These are phyloP conservation scores for Lantana camara DNA, from an alignment of 257 asterid genomes.

Conservation along the genomic window DNA sequence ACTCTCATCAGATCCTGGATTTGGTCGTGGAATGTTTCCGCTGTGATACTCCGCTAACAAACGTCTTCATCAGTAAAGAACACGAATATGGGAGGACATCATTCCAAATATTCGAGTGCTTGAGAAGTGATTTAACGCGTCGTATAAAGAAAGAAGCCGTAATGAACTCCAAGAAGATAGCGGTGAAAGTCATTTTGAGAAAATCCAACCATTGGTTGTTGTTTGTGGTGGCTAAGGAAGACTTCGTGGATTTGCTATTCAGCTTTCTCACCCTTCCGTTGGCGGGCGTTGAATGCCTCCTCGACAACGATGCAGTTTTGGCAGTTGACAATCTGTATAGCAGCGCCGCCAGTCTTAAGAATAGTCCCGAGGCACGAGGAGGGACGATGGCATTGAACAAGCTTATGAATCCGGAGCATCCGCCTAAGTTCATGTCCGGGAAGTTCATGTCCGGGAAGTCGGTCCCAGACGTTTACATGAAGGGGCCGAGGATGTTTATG, in stretches of 20 bases:
- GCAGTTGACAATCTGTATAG: conserved; percentile 24
- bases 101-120: too few relatives aligned
- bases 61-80: too few relatives aligned
- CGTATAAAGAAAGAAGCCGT: not conserved
- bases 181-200: conserved; percentile 2
- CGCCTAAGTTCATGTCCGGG: too few relatives aligned
- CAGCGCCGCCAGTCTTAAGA: not conserved
- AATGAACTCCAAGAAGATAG: not conserved
- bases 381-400: not conserved
- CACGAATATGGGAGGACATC: too few relatives aligned
- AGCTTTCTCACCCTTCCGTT: conserved; percentile 25
- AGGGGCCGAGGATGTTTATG: not conserved
- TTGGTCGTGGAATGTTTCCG: too few relatives aligned
- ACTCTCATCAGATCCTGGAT: too few relatives aligned
- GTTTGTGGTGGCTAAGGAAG: not conserved
- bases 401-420: conserved; percentile 15
- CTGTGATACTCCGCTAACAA: too few relatives aligned
- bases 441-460: not conserved
- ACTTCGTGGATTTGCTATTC: conserved; percentile 7
- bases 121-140: too few relatives aligned
- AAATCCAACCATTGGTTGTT: conserved; percentile 17
- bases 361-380: not conserved
- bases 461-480: not conserved
- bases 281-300: conserved; percentile 12
- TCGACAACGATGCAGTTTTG: not conserved